These are phyloP conservation scores for Pichia sp. DNA, from an alignment of 1,139 yeast species.

Conservation along the genomic window DNA sequence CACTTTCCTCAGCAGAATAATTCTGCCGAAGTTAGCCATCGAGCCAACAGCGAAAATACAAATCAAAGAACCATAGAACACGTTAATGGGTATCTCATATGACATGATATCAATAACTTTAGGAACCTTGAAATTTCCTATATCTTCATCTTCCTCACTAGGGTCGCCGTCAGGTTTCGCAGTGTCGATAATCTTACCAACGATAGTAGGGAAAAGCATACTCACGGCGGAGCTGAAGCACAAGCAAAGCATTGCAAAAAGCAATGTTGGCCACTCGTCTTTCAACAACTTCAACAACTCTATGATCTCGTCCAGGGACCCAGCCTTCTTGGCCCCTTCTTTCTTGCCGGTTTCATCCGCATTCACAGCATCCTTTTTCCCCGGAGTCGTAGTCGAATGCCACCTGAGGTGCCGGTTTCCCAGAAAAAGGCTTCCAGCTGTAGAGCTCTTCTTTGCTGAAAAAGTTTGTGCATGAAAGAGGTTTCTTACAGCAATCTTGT, in stretches of 20 bases:
- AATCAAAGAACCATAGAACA: conserved; percentile 29
- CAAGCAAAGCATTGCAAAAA: conserved; percentile 29
- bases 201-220: conserved; percentile 44
- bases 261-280: conserved; percentile 30
- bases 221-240: conserved; percentile 36
- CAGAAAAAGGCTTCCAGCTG: not conserved
- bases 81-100: conserved; percentile 25
- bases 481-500: not conserved
- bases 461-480: too few relatives aligned
- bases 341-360: not conserved
- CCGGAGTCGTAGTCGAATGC: not conserved
- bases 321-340: conserved; percentile 14
- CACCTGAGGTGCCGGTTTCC: not conserved
- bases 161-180: conserved; percentile 40
- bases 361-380: not conserved
- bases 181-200: conserved; percentile 40
- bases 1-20: conserved; percentile 43
- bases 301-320: conserved; percentile 29
- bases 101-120: conserved; percentile 23
- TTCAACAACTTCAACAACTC: conserved; percentile 29
- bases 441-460: not conserved
- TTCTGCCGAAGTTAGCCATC: conserved; percentile 49
- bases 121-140: conserved; percentile 13
- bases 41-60: conserved; percentile 46
- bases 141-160: conserved; percentile 6